Conservation (phyloP, 768 basidiomycete genomes). For the Rhodotorula sphaerocarpa region DNA sequence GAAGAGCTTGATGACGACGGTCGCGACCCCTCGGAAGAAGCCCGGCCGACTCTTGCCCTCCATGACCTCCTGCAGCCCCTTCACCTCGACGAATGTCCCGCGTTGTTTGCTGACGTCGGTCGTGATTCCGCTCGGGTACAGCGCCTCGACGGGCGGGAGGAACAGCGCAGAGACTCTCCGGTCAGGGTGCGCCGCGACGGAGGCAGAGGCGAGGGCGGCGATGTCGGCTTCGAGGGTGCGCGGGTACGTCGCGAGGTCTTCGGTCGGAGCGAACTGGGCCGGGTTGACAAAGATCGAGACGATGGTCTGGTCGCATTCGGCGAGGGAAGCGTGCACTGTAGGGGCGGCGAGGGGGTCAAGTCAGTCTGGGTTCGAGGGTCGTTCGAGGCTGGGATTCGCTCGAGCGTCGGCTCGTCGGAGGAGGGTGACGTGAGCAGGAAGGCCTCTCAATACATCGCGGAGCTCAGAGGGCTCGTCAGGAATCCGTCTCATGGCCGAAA, state of each 20-base stretch:
- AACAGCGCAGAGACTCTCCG: slow-evolving; percentile 63
- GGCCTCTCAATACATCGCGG: too few species aligned
- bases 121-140: slow-evolving; percentile 86
- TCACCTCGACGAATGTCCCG: slow-evolving; percentile 86
- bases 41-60: slow-evolving; percentile 77
- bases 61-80: slow-evolving; percentile 71
- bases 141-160: slow-evolving; percentile 65
- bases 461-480: too few species aligned
- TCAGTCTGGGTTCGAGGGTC: not conserved
- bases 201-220: slow-evolving; percentile 48
- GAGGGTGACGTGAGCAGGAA: too few species aligned
- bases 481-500: not conserved
- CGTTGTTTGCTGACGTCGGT: slow-evolving; percentile 65
- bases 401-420: too few species aligned
- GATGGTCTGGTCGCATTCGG: slow-evolving; percentile 73
- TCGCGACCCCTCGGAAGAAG: slow-evolving; percentile 92
- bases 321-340: slow-evolving; percentile 66
- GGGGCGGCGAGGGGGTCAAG: not conserved
- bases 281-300: slow-evolving; percentile 97
- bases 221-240: slow-evolving; percentile 74
- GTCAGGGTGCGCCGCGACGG: slow-evolving; percentile 40
- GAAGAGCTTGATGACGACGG: slow-evolving; percentile 89
- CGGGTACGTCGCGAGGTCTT: slow-evolving; percentile 85
- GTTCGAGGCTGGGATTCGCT: too few species aligned
- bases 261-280: slow-evolving; percentile 90